Evolutionary conservation across 805 yeast species (phyloP).

Genomic region (Saturnispora diversa): DNA sequence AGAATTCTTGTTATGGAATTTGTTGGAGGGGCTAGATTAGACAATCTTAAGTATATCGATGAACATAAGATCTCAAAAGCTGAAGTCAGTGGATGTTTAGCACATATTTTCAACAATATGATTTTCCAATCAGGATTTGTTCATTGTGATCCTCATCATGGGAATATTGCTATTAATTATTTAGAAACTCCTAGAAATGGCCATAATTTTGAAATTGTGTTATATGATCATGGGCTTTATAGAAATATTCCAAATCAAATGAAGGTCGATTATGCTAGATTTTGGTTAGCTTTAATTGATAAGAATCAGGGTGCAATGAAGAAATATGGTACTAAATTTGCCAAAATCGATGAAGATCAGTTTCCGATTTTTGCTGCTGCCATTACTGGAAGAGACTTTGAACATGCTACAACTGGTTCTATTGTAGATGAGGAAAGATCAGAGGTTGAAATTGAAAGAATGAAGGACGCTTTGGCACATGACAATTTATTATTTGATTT

Average conservation of each 20-base stretch:
- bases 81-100: constrained; percentile 74
- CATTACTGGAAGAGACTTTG: constrained; percentile 86
- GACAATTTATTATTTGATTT: constrained; percentile 62
- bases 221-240: constrained; percentile 93
- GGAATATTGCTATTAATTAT: constrained; percentile 77
- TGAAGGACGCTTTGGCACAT: constrained; percentile 56
- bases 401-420: constrained; percentile 61
- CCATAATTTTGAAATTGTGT: constrained; percentile 82
- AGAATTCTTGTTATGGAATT: constrained; percentile 85
- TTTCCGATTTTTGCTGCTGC: constrained; percentile 87
- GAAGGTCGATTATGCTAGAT: constrained; percentile 77
- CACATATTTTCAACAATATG: constrained; percentile 91
- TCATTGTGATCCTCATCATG: constrained; percentile 98
- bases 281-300: constrained; percentile 86
- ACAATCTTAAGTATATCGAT: constrained; percentile 59
- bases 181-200: constrained; percentile 26
- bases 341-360: constrained; percentile 67
- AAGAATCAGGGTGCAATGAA: constrained; percentile 59
- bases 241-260: constrained; percentile 70
- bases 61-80: constrained; percentile 58
- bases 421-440: constrained; percentile 42
- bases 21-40: constrained; percentile 74
- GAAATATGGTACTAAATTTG: constrained; percentile 66
- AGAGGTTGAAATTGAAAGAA: constrained; percentile 54
- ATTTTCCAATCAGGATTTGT: constrained; percentile 87